Evolutionary conservation across 1,284 basidiomycete genomes (phyloP), one percentile per base, ranked within the genome.

Genomic region (Phellopilus nigrolimitatus): DNA sequence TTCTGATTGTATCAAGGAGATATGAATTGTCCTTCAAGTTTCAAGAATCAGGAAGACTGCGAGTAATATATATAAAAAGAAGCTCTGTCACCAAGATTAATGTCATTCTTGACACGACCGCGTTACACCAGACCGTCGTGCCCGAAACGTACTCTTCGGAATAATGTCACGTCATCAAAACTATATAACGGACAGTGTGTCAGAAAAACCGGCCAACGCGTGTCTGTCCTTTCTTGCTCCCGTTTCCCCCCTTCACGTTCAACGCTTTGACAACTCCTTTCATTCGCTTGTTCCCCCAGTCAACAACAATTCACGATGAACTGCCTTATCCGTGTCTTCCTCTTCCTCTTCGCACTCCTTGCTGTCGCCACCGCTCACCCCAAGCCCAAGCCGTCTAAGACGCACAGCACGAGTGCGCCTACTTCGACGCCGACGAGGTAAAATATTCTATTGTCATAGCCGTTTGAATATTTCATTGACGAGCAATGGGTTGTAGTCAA

Each of bases 281-380:
- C n/a, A 47, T 42, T n/a, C 13, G 54, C 33, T 33, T 49, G 21
- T 15, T 41, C 15, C 47, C 44, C 9, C 8, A 36, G 4, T 6
- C 21, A 19, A 46, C 27, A 31, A 21, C n/a, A 19, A 17, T 24
- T 17, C 24, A 60, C 30, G 13, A 60, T 62, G 60, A 54, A 57
- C 49, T 41, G 50, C 44, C 47, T 56, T 40, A 17, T 57, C 53
- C 34, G 52, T 37, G 44, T 50, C 22, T 55, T 59, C 37, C 36
- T 58, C 33, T 53, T 60, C 50, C 40, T 58, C 24, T 49, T 54
- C 55, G 47, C 54, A 30, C 42, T 57, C 47, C 56, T 61, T 55
- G 57, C 57, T 51, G 55, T 55, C 47, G 59, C 60, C 47, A 30
- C 15, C 28, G 46, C 41, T 8, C n/a, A n/a, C n/a, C n/a, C n/a